Conservation (phyloP, 352 stramenopile species). For the Globisporangium splendens region DNA sequence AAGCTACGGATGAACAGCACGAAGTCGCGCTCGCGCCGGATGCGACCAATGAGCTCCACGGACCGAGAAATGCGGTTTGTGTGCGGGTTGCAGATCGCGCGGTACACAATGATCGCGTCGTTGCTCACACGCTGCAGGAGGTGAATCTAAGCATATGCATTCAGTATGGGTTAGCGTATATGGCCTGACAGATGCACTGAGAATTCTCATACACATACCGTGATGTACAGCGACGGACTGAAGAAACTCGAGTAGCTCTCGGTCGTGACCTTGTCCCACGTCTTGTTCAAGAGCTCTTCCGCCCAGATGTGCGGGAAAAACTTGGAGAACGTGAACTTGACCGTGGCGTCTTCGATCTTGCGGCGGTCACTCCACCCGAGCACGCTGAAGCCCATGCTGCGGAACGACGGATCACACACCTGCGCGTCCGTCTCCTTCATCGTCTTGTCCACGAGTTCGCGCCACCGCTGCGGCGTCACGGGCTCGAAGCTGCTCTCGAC, state of each 20-base stretch:
- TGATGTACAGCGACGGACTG: conserved; percentile 40
- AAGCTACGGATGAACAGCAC: conserved; percentile 43
- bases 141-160: conserved; percentile 24
- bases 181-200: background rate
- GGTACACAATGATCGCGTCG: conserved; percentile 51
- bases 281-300: conserved; percentile 37
- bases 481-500: conserved; percentile 29
- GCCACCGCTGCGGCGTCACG: conserved; percentile 29
- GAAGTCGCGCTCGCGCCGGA: conserved; percentile 38
- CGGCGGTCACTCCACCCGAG: conserved; percentile 44
- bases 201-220: conserved; percentile 13
- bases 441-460: conserved; percentile 30
- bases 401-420: conserved; percentile 25
- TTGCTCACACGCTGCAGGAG: conserved; percentile 40
- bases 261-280: conserved; percentile 32
- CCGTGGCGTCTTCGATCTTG: conserved; percentile 29
- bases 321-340: conserved; percentile 53
- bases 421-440: conserved; percentile 28
- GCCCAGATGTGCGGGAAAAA: conserved; percentile 40
- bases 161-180: background rate
- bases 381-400: conserved; percentile 31
- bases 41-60: conserved; percentile 43
- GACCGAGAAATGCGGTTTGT: conserved; percentile 34
- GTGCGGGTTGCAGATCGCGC: conserved; percentile 41
- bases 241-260: conserved; percentile 52